These are phyloP conservation scores for Fusarium sterilihyphosum DNA, from an alignment of 2,329 filamentous ascomycete species.

Conservation along the genomic window DNA sequence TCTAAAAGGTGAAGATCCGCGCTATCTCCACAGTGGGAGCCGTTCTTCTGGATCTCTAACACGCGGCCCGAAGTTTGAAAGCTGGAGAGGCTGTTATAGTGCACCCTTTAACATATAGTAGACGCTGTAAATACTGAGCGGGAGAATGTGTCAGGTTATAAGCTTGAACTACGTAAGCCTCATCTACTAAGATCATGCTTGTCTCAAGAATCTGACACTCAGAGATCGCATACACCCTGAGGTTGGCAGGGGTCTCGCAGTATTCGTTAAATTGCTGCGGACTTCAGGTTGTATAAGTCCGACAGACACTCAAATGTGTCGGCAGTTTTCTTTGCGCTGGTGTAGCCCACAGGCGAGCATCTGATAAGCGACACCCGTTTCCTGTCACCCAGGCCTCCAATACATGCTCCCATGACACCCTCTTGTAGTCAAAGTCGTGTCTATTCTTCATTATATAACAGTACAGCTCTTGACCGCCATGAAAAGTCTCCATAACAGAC, in stretches of 20 bases:
- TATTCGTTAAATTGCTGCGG: neutral
- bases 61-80: neutral
- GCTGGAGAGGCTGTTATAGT: neutral
- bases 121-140: neutral
- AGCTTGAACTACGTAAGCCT: constrained; percentile 2
- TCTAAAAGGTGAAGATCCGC: neutral
- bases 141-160: neutral
- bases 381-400: neutral
- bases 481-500: constrained; percentile 16
- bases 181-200: neutral
- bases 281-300: neutral
- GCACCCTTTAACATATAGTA: neutral
- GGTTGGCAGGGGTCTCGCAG: neutral
- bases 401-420: neutral
- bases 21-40: neutral
- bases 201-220: neutral
- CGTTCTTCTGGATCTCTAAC: constrained; percentile 4
- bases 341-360: neutral
- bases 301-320: neutral
- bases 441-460: neutral
- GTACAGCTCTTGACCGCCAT: constrained; percentile 25
- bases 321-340: neutral
- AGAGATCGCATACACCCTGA: neutral
- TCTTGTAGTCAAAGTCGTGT: neutral
- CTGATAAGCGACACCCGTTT: neutral